Evolutionary conservation across 1,139 yeast species (phyloP), one percentile per base, ranked within the genome.

Genomic region (Candida dubliniensis): DNA sequence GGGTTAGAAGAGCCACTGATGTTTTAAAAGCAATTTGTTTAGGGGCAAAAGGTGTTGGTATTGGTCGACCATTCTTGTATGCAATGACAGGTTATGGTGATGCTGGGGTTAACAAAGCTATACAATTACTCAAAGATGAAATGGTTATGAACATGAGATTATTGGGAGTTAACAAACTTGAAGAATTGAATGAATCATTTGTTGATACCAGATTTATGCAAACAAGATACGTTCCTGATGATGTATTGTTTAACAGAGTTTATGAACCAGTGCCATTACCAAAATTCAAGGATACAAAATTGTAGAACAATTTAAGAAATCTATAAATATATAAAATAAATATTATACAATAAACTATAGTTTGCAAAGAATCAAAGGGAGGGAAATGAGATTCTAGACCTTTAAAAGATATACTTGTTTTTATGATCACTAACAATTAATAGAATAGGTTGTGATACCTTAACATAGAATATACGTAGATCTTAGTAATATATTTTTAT

Each of bases 121-220:
- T 87, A 52, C 90, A 85, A 56, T 68, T 89, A 40, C 71, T 91
- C 54, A 85, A 83, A 58, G 90, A 84, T 48, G 98, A 91, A 61
- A 64, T 91, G 61, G 81, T 78, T 50, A 87, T 89, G 93, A 82
- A 85, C 63, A 88, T 91, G 97, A 76, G 96, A 52, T 71, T 90
- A 41, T 67, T 91, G 41, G 98, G 97, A 36, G 96, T 79, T 30
- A 81, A 79, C 18, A 73, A 72, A 24, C 67, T 91, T 15, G 77
- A 74, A 38, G 84, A 89, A 36, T 71, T 91, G 50, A 72, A 79
- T 51, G 82, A 82, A 11, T 46, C 51, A 18, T 70, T 56, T 48
- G 58, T 74, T 29, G 77, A 73, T 47, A 55, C 59, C 40, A 51
- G 63, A 37, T 43, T 49, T 12, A 44, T 49, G 31, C 42, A 41